Conservation (phyloP, 345 rosid species). For the Litchi chinensis region DNA sequence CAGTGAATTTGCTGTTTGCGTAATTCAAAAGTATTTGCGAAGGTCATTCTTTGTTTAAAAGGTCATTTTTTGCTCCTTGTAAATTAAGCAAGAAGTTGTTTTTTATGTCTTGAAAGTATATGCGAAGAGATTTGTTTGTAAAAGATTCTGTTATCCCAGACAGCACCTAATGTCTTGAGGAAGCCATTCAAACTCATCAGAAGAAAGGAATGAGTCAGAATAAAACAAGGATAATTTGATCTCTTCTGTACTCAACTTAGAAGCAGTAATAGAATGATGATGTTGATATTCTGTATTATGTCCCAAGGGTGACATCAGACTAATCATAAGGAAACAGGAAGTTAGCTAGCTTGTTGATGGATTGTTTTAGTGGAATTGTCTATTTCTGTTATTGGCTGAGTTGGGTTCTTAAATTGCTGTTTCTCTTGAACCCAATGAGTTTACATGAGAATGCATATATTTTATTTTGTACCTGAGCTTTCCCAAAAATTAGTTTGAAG, state of each 20-base stretch:
- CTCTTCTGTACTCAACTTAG: neutral
- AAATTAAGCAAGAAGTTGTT: neutral
- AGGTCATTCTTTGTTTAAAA: neutral
- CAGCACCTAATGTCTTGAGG: neutral
- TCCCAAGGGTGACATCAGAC: neutral
- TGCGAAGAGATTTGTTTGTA: slow-evolving; percentile 2
- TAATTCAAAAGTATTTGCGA: neutral
- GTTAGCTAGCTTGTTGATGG: neutral
- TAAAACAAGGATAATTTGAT: too few relatives aligned
- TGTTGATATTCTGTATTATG: neutral
- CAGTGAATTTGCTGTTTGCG: neutral
- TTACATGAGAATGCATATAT: neutral
- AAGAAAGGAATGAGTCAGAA: neutral
- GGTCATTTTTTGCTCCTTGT: neutral
- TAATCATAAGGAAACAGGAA: neutral
- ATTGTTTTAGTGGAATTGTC: neutral
- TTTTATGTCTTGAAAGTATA: neutral
- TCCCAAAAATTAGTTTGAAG: neutral
- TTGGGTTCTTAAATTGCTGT: neutral
- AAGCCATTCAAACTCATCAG: neutral
- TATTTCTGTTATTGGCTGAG: neutral
- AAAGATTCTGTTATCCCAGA: neutral
- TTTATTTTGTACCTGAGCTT: neutral
- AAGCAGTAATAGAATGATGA: neutral
- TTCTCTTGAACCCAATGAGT: neutral